A percentile compares a stretch with the other conserved stretches of the same genome.
Conservation (phyloP, 768 basidiomycete species). For the Phaeotremella skinneri region DNA sequence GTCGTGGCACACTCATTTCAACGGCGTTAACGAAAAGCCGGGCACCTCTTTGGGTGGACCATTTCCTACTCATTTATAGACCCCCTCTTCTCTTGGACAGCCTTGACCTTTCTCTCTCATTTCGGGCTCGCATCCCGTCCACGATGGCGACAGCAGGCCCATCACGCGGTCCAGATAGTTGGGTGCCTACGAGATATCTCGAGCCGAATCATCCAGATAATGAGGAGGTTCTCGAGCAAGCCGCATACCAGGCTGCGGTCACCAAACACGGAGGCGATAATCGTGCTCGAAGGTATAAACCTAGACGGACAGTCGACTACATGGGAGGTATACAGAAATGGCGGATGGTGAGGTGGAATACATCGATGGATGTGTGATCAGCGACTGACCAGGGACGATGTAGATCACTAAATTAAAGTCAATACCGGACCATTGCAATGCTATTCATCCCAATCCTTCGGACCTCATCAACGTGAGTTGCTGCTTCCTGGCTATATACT, state of each 20-base stretch:
- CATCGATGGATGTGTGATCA: not conserved
- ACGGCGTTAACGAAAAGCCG: not conserved
- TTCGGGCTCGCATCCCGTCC: no score
- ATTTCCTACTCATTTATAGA: no score
- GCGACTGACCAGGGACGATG: conserved; percentile 1
- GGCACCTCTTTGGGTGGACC: no score
- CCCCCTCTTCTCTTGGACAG: no score
- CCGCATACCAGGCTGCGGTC: conserved; percentile 76
- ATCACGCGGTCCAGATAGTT: conserved; percentile 51
- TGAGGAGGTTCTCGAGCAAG: conserved; percentile 71
- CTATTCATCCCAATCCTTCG: conserved; percentile 69
- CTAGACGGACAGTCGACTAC: conserved; percentile 91
- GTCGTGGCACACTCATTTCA: not conserved
- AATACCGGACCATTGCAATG: conserved; percentile 57
- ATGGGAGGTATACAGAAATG: conserved; percentile 83
- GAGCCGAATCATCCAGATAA: conserved; percentile 67
- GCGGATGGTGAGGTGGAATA: conserved; percentile 64
- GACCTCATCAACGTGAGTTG: conserved; percentile 76
- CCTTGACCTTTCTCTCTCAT: no score
- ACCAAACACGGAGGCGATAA: conserved; percentile 56
- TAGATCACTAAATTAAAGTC: conserved; percentile 34
- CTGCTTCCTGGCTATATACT: conserved; percentile 16
- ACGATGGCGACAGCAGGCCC: conserved; percentile 24
- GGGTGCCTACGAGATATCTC: conserved; percentile 71
- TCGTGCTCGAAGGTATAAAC: conserved; percentile 78